Base-by-base conservation (phyloP, 345 rosid genomes). In the Moricandia arvensis region DNA sequence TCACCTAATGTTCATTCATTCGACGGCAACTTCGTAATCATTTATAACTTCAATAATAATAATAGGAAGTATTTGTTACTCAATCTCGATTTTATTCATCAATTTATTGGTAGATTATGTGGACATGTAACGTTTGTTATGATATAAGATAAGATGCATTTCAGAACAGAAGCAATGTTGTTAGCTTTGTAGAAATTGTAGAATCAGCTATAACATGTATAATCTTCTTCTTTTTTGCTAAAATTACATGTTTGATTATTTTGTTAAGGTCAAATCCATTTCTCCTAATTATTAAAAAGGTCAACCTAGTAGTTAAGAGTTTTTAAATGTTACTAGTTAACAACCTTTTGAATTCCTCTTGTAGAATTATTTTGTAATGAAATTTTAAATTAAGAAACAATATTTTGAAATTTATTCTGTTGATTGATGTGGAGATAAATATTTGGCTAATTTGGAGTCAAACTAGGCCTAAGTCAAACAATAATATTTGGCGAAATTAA, bases 271-370 rank as follows among this genome's bases (percentile, higher is more conserved):
- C 69, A 38, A 63, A 29, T 63, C 12, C 8, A 3, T 3, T 7
- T 35, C 18, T 53, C 6, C 21, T 24, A 58, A 12, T 12, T 27
- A 8, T 16, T 17, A 65, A 29, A 5, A 41, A 74, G 45, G 66
- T 66, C 72, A 58, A 31, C 27, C 57, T 58, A 60, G 72, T 59
- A 58, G 78, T 59, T 74, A 66, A 30, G 66, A 66, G 72, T 18
- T 58, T 58, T 58, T 66, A 30, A 66, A 58, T 66, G 72, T 58
- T 66, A 21, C 24, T 21, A 59, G 66, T 27, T 58, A 58, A 43
- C 72, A 17, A 66, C 66, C 6, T 57, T 45, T 60, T 49, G 10
- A 61, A 31, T 71, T 43, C 8, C 13, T 1, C 17, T 67, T 16
- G 10, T 7, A 59, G 11, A 29, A 7, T 7, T n/a, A 59, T 59